Conservation (phyloP, 2,329 filamentous ascomycete species). For the Aspergillus eucalypticola region DNA sequence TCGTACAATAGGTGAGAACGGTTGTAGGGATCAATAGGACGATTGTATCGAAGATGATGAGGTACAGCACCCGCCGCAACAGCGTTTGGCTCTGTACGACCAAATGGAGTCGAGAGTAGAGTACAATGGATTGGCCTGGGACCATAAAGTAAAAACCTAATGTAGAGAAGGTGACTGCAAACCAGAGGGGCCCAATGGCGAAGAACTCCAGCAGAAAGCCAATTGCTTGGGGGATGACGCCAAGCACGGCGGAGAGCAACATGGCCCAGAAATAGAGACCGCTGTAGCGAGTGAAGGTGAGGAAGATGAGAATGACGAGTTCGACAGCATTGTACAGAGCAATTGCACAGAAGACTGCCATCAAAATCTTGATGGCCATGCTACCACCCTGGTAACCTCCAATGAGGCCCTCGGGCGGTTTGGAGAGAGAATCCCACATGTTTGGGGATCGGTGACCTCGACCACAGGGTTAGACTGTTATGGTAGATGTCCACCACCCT, state of each 20-base stretch:
- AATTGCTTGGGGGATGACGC: conserved; percentile 40
- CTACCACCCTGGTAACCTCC: conserved; percentile 28
- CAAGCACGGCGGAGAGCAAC: conserved; percentile 36
- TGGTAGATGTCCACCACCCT: neutral
- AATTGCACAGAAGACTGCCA: conserved; percentile 42
- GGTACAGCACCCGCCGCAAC: conserved; percentile 53
- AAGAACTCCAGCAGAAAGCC: conserved; percentile 46
- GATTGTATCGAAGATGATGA: conserved; percentile 59
- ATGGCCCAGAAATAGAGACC: conserved; percentile 48
- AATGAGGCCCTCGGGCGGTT: conserved; percentile 32
- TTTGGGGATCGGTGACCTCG: neutral
- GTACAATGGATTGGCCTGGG: conserved; percentile 61
- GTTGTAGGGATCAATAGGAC: conserved; percentile 56
- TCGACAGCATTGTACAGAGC: conserved; percentile 51
- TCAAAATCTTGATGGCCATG: conserved; percentile 27
- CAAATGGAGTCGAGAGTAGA: conserved; percentile 64
- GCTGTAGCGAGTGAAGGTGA: conserved; percentile 38
- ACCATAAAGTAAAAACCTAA: conserved; percentile 62
- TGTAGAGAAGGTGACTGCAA: conserved; percentile 44
- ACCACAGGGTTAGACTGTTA: neutral
- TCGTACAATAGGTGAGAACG: conserved; percentile 53
- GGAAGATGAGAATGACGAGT: conserved; percentile 39
- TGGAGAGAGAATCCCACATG: conserved; percentile 20
- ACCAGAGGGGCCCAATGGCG: conserved; percentile 34
- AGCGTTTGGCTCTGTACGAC: conserved; percentile 53